Evolutionary conservation across 2,329 filamentous ascomycete species (phyloP).

Genomic region (Tolypocladium endophyticum): DNA sequence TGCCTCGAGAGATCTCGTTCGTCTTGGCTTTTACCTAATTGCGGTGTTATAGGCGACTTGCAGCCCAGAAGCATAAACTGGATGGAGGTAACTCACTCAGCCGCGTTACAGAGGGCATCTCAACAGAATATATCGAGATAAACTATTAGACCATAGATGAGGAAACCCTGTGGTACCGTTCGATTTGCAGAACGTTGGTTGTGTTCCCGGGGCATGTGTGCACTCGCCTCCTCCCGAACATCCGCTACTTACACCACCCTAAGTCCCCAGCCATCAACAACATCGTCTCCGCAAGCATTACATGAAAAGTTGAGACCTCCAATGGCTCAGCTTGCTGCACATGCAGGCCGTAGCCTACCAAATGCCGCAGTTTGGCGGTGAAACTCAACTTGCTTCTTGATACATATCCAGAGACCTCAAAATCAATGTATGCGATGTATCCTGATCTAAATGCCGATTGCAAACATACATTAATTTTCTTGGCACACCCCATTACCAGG

Average conservation of each 20-base stretch:
- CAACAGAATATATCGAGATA: background rate
- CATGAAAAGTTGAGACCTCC: background rate
- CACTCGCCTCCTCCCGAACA: background rate
- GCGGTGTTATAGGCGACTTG: background rate
- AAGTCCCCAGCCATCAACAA: too few species aligned
- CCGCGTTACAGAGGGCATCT: background rate
- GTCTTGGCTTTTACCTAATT: background rate
- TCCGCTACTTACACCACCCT: too few species aligned
- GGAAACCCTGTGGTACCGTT: background rate
- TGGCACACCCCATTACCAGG: too few species aligned
- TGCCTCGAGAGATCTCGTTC: background rate
- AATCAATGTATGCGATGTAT: background rate
- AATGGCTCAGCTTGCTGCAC: background rate
- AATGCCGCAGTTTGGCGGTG: background rate
- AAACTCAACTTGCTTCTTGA: background rate
- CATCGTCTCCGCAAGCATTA: too few species aligned
- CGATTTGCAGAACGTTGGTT: background rate
- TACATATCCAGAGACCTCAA: background rate
- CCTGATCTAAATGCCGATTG: background rate
- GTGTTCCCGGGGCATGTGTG: too few species aligned
- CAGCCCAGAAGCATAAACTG: background rate
- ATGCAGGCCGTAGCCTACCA: background rate
- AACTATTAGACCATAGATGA: background rate
- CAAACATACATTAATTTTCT: too few species aligned
- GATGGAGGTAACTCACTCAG: too few species aligned